Base-by-base conservation (phyloP, 306 rosid species). In the Leucaena leucocephala region DNA sequence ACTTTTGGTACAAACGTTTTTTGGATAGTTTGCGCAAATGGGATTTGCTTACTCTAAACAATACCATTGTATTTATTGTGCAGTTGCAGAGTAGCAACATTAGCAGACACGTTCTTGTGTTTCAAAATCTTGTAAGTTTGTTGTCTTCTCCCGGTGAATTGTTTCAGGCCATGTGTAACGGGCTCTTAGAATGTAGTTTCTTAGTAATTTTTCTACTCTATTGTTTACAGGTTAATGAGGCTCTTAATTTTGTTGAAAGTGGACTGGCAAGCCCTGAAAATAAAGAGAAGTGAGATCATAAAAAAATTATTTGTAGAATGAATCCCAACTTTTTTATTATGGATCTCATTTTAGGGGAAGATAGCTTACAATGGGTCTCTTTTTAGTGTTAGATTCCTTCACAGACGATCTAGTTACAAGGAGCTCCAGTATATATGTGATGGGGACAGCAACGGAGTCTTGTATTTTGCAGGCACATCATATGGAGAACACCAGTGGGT, bases 401-500 rank as follows among this genome's bases (percentile, higher is more conserved):
- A 91, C 85, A 87, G 98, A 81, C 91, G 80, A 75, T 94, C 98
- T 65, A 94, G 98, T 82, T 92, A 92, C 83, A 88, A 82, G 89
- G 97, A 94, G 88, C 95, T 91, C 84, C 97, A 83, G 78, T 89
- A 89, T 85, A 91, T 94, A 67, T 71, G 97, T 67, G 95, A 92
- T 67, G 98, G 98, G 71, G 97, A 94, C 49, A 87, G 90, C 87
- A 86, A 94, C 34, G 98, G 97, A 68, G 93, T 94, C 84, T 63
- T 94, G 82, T 89, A 89, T 86, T 92, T 85, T 80, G 92, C 97
- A 5, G 97, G 97, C 84, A 94, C 98, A 39, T 91, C 95, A 76
- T 94, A 86, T 80, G 97, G 98, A 76, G 88, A 88, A 81, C 97
- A 91, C 84, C 95, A 81, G 62, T 94, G 98, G 98, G 89, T 94